Percentiles rank a stretch among this genome's conserved stretches.
These are phyloP conservation scores for Rutidosis leptorrhynchoides DNA, from an alignment of 129 eudicot species.

Conservation along the genomic window DNA sequence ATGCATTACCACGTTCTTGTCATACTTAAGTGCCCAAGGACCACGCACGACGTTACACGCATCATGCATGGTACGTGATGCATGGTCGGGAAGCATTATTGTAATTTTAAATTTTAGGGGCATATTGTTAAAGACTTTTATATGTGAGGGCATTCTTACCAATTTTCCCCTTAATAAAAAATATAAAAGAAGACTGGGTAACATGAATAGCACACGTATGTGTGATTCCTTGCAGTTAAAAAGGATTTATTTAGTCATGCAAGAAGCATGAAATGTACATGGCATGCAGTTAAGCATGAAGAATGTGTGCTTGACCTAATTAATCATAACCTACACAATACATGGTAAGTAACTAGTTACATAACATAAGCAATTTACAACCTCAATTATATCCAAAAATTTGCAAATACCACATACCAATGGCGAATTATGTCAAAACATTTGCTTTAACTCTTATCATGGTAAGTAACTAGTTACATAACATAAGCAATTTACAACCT, in stretches of 20 bases:
- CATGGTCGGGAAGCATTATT: no score
- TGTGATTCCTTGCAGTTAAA: constrained; percentile 7
- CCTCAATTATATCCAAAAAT: constrained; percentile 14
- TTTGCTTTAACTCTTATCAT: constrained; percentile 21
- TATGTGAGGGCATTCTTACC: no score
- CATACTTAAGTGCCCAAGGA: no score
- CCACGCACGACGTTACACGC: no score
- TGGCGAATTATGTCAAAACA: constrained; percentile 22
- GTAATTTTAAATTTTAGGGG: no score
- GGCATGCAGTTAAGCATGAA: constrained; percentile 58
- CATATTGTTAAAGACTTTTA: no score
- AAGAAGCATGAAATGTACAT: constrained; percentile 49
- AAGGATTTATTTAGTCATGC: constrained; percentile 38
- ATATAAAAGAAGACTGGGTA: no score
- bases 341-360: no score
- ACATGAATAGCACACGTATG: constrained; percentile 5
- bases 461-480: no score
- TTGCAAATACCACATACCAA: constrained; percentile 6
- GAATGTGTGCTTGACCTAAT: constrained; percentile 49
- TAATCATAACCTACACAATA: constrained; percentile 12
- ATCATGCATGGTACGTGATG: no score
- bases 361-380: constrained; percentile 11
- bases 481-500: constrained; percentile 12
- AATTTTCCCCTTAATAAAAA: no score
- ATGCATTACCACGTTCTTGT: no score